Base-by-base conservation (phyloP, 495 filamentous ascomycete species). In the Neurospora sp. region DNA sequence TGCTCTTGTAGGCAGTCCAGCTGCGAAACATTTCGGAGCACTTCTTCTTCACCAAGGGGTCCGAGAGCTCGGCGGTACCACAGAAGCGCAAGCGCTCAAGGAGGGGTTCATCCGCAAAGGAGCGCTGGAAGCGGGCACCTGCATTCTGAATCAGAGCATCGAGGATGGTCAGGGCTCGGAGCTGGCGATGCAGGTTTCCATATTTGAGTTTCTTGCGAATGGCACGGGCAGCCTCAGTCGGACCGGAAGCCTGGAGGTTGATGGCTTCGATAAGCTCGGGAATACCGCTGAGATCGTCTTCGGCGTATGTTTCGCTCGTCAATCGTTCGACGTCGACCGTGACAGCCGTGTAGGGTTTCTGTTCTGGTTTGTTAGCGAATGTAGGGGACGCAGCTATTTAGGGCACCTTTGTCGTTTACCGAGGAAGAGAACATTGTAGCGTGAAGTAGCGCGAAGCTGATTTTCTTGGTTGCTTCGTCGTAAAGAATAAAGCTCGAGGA, bases 181-280 rank as follows among this genome's bases (percentile, higher is more conserved):
- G 86, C 80, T 98, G 96, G 20, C 93, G 91, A 80, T 98, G 95
- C 23, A 95, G 84, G 76, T 89, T 97, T 72, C 96, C 96, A 81
- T 99, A 99, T 83, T 98, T 98, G 88, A 99, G 88, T 85, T 99
- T 98, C 90, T 98, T 99, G 69, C 96, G 89, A 77, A 98, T 88
- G 27, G 96, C 95, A 80, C 96, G 89, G 75, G 94, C 93, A 70
- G 94, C 94, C 84, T 99, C 96, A 8, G 89, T 89, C 1, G 96
- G 95, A 3, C 96, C 96, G 23, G 91, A 91, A 69, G 88, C 88
- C 82, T 98, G 96, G 70, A 99, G 90, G 74, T 92, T 91, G 76
- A 99, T 90, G 70, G 94, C 93, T 82, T 99, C 96, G 75, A 98
- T 91, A 35, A 99, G 88, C 79, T 98, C 95, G 60, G 94, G 91